Conservation (phyloP, 2,329 filamentous ascomycete genomes). For the Penicillium concentricum region DNA sequence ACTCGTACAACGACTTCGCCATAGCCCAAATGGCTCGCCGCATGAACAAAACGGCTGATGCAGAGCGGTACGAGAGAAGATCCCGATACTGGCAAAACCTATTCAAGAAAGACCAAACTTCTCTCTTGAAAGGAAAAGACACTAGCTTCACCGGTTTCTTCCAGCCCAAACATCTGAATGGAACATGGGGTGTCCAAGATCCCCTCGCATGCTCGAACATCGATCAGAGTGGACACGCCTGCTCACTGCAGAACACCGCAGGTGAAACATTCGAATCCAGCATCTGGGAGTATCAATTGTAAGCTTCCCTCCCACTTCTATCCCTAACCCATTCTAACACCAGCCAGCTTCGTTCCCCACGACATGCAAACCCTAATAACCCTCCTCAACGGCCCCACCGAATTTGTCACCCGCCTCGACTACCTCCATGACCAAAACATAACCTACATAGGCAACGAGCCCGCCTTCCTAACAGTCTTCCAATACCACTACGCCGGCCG, state of each 20-base stretch:
- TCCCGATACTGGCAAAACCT: conserved; percentile 69
- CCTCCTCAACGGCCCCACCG: conserved; percentile 57
- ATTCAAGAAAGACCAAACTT: conserved; percentile 61
- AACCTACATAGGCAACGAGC: conserved; percentile 66
- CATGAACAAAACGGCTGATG: conserved; percentile 55
- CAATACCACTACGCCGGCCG: conserved; percentile 69
- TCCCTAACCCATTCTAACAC: conserved; percentile 28
- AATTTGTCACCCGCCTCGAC: conserved; percentile 59
- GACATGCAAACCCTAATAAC: conserved; percentile 55
- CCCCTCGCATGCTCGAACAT: conserved; percentile 55
- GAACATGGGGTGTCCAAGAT: conserved; percentile 68
- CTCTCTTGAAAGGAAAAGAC: conserved; percentile 55
- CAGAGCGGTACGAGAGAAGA: conserved; percentile 58
- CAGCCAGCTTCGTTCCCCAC: conserved; percentile 51
- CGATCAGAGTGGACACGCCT: conserved; percentile 45
- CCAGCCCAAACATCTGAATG: conserved; percentile 66
- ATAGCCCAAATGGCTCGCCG: conserved; percentile 62
- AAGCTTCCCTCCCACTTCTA: conserved; percentile 45
- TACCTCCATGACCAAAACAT: conserved; percentile 64
- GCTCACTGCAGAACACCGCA: conserved; percentile 34
- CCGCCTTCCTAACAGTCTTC: conserved; percentile 63
- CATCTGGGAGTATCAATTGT: conserved; percentile 47
- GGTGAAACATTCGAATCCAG: conserved; percentile 37
- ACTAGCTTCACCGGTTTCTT: conserved; percentile 72
- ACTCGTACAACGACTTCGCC: conserved; percentile 72